Conservation (phyloP, 768 basidiomycete genomes). For the Russula griseocarnosa region DNA sequence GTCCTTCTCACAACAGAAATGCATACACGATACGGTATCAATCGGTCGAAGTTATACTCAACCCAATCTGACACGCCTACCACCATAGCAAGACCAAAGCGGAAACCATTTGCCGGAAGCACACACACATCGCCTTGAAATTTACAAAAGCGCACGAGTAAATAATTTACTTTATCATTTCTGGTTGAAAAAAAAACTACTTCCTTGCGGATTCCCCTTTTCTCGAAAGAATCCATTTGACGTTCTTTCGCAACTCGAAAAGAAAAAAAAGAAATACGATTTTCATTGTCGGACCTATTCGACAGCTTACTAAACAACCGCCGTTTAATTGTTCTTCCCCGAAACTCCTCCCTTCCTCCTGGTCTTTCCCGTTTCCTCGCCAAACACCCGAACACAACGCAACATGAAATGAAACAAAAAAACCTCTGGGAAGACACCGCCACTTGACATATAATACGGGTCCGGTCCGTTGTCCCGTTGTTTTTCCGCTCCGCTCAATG, state of each 20-base stretch:
- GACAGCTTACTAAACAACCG: constrained; percentile 12
- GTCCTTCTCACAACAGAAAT: not conserved
- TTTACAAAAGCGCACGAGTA: too few species aligned
- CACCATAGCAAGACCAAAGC: not conserved
- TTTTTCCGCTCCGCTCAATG: not conserved
- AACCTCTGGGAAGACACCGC: not conserved
- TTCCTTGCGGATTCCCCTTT: not conserved
- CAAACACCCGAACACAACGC: not conserved
- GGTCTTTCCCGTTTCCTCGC: not conserved
- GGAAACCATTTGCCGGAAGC: not conserved
- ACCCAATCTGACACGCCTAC: not conserved
- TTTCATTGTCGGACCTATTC: constrained; percentile 6
- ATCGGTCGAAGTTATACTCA: not conserved
- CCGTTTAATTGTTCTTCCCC: not conserved
- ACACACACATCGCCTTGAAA: not conserved
- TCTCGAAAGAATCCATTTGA: constrained; percentile 18
- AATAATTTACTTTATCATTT: too few species aligned
- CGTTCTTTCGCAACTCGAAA: not conserved
- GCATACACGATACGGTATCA: not conserved
- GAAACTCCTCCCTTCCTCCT: not conserved
- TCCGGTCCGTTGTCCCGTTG: constrained; percentile 6
- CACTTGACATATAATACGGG: not conserved
- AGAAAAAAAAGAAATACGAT: not conserved
- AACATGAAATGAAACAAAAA: not conserved
- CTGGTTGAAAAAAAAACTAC: not conserved